These are phyloP conservation scores for Ustilago lituana DNA, from an alignment of 1,284 basidiomycete species.

Conservation along the genomic window DNA sequence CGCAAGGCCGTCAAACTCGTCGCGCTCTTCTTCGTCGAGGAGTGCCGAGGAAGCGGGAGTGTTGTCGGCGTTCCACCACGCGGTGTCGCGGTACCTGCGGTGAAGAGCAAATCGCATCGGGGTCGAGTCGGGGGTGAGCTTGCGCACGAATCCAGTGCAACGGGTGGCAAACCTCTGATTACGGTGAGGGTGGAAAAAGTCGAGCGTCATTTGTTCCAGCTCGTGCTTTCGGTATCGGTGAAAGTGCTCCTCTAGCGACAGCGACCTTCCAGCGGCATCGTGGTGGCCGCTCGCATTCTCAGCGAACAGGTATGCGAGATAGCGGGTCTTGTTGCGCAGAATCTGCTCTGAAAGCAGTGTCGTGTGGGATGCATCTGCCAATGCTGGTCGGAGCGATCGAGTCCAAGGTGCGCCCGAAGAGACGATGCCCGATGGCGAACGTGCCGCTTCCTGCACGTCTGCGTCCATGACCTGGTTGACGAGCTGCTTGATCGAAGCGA, in stretches of 20 bases:
- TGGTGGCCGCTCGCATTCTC: conserved; percentile 21
- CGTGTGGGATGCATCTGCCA: conserved; percentile 8
- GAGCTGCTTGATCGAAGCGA: conserved; percentile 22
- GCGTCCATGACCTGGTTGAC: conserved; percentile 51
- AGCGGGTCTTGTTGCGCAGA: conserved; percentile 64
- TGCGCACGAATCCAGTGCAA: conserved; percentile 69
- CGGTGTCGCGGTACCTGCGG: conserved; percentile 29
- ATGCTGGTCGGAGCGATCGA: conserved; percentile 37
- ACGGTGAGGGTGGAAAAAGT: conserved; percentile 68
- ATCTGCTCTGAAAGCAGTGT: conserved; percentile 54
- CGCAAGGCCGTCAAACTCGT: conserved; percentile 67
- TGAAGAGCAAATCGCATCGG: conserved; percentile 68
- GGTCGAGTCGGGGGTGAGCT: conserved; percentile 67
- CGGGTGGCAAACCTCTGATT: conserved; percentile 69
- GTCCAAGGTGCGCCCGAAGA: conserved; percentile 51
- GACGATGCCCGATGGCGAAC: neutral
- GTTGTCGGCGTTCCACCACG: neutral
- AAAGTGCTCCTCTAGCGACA: conserved; percentile 29
- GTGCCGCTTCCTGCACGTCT: neutral
- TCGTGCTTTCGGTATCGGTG: conserved; percentile 68
- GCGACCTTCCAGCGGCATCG: neutral
- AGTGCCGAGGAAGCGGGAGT: conserved; percentile 2
- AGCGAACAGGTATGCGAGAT: conserved; percentile 56
- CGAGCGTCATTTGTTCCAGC: conserved; percentile 70
- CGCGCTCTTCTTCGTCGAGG: conserved; percentile 67